Conservation (phyloP, 352 stramenopile species). For the Globisporangium barbulae region DNA sequence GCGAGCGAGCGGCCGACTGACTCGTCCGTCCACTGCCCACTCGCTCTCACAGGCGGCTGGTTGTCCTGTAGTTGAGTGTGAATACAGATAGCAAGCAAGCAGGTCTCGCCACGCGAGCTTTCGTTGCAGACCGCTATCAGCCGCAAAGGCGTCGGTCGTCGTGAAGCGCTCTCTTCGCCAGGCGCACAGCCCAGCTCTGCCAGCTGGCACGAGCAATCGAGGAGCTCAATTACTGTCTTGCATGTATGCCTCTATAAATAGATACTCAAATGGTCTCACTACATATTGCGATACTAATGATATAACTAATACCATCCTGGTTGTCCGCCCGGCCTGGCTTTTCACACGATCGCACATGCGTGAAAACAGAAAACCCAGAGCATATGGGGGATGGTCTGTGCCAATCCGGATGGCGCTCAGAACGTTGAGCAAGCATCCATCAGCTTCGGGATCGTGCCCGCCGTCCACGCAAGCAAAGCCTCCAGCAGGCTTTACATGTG, state of each 20-base stretch:
- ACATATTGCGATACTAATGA: not conserved
- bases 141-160: too few species aligned
- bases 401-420: slow-evolving; percentile 1
- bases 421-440: not conserved
- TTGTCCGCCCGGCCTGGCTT: slow-evolving; percentile 1
- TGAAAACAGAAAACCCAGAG: slow-evolving; percentile 2
- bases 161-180: too few species aligned
- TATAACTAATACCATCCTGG: not conserved
- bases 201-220: slow-evolving; percentile 7
- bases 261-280: not conserved
- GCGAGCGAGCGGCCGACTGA: not conserved
- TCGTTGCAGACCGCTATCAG: not conserved
- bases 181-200: not conserved
- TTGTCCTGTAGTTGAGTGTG: too few species aligned
- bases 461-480: not conserved
- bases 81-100: not conserved
- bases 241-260: not conserved
- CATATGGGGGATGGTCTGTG: not conserved
- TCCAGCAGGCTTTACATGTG: not conserved
- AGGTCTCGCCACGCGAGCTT: not conserved
- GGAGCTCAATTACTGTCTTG: not conserved
- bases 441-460: slow-evolving; percentile 5
- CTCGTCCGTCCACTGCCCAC: not conserved
- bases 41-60: too few species aligned
- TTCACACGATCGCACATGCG: not conserved